Evolutionary conservation across 2,329 filamentous ascomycete genomes (phyloP), one percentile per base, ranked within the genome.

Genomic region (Xylariaceae sp.): DNA sequence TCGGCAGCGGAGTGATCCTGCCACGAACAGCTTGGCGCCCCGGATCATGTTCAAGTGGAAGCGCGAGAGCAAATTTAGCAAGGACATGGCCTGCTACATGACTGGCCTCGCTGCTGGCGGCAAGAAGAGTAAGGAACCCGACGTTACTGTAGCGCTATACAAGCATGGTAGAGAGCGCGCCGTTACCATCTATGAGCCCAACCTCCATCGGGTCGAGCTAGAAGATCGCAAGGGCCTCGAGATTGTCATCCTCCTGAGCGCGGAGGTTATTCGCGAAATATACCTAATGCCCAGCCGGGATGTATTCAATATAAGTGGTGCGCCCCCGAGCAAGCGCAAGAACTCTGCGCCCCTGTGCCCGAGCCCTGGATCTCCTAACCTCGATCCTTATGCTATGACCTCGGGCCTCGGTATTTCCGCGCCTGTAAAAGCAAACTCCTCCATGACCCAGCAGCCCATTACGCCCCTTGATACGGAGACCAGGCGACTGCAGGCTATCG

Each of bases 161-260:
- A 85, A 87, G 61, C 80, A 81, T 19, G 77, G 86, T 30, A 86
- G 83, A 62, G 73, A 91, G 63, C 75, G 73, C 37, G 68, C 71
- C 32, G 72, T 97, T 55, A 95, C 91, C 1, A 80, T 99, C 42
- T 96, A 97, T 74, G 89, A 99, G 71, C 89, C 92, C 4, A 97
- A 97, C 68, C 78, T 97, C 67, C 86, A 87, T 58, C 80, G 94
- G 5, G 87, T 97, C 8, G 91, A 97, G 43, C 84, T 97, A 58
- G 91, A 99, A 70, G 94, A 99, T 71, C 84, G 87, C 54, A 97
- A 96, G 70, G 94, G 94, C 0, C 75, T 97, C 3, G 94, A 99
- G 68, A 81, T 97, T 1, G 85, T 91, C 1, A 72, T 97, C 19
- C 68, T 87, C 26, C 70, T 87, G 26, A 76, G 80, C 31, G 80